Evolutionary conservation across 2,329 filamentous ascomycete genomes (phyloP).

Genomic region (Diatrype stigma): DNA sequence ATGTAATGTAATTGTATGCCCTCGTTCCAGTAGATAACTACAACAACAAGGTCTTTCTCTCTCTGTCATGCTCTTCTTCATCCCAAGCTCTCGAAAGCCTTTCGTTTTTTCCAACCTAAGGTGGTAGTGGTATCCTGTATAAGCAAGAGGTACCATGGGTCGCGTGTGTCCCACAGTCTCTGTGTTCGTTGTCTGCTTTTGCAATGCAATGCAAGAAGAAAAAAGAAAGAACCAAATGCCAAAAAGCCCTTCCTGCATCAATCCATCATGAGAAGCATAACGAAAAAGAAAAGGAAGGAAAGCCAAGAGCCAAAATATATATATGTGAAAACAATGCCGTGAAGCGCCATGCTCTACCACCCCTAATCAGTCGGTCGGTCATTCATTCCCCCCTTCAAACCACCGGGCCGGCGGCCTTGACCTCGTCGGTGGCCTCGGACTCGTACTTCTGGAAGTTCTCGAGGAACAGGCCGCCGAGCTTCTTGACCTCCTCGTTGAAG

Average conservation of each 20-base stretch:
- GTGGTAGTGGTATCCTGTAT: neutral
- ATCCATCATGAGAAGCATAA: slow-evolving; percentile 9
- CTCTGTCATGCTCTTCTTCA: neutral
- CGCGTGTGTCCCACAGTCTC: slow-evolving; percentile 2
- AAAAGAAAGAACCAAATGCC: slow-evolving; percentile 1
- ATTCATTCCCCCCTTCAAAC: slow-evolving; percentile 23
- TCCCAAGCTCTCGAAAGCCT: neutral
- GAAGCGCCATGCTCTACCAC: slow-evolving; percentile 12
- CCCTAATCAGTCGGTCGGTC: no score
- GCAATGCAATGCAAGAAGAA: neutral
- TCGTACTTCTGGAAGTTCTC: slow-evolving; percentile 98
- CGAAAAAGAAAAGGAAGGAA: slow-evolving; percentile 3
- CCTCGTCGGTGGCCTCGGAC: slow-evolving; percentile 75
- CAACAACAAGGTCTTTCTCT: neutral
- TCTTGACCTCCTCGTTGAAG: slow-evolving; percentile 84
- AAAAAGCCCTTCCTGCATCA: no score
- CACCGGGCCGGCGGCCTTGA: slow-evolving; percentile 62
- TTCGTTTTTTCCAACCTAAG: neutral
- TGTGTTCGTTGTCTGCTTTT: no score
- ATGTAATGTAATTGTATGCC: neutral
- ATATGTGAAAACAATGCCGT: slow-evolving; percentile 7
- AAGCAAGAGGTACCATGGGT: neutral
- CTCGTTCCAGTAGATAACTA: neutral
- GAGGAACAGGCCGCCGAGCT: slow-evolving; percentile 83
- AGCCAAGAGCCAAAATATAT: no score